Evolutionary conservation across 2,329 filamentous ascomycete species (phyloP).

Genomic region (Penicillium brasilianum): DNA sequence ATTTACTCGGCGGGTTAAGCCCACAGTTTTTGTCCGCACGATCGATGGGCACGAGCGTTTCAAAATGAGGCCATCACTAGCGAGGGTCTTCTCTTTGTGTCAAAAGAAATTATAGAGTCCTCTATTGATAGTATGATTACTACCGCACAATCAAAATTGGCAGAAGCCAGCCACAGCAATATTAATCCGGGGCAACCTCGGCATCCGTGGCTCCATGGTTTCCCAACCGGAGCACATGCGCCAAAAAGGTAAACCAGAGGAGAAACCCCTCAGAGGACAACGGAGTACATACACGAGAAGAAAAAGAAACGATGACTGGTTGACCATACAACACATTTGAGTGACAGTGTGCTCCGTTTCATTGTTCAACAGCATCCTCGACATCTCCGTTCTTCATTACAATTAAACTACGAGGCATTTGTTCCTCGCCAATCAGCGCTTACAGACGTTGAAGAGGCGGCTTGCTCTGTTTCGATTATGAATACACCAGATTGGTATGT

Average conservation of each 20-base stretch:
- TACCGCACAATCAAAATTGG: not conserved
- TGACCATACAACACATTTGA: not conserved
- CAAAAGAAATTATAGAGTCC: not conserved
- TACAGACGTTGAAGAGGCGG: not conserved
- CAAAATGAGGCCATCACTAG: not conserved
- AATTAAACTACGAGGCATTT: constrained; percentile 30
- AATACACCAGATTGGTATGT: not conserved
- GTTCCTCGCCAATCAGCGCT: constrained; percentile 21
- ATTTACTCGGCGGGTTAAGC: not conserved
- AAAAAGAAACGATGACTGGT: not conserved
- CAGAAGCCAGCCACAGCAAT: not conserved
- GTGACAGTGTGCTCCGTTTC: not conserved
- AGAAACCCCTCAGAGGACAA: not conserved
- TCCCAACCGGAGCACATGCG: not conserved
- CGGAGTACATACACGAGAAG: not conserved
- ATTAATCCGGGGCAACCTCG: constrained; percentile 10
- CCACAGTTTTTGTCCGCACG: not conserved
- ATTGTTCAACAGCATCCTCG: not conserved
- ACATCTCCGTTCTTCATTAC: not conserved
- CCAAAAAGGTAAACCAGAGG: constrained; percentile 1
- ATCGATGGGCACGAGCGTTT: not conserved
- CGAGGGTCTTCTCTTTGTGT: not conserved
- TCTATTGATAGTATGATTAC: not conserved
- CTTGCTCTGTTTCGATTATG: not conserved
- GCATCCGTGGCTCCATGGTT: not conserved